Conservation (phyloP, 768 basidiomycete genomes). For the Trichaptum fuscoviolaceum region DNA sequence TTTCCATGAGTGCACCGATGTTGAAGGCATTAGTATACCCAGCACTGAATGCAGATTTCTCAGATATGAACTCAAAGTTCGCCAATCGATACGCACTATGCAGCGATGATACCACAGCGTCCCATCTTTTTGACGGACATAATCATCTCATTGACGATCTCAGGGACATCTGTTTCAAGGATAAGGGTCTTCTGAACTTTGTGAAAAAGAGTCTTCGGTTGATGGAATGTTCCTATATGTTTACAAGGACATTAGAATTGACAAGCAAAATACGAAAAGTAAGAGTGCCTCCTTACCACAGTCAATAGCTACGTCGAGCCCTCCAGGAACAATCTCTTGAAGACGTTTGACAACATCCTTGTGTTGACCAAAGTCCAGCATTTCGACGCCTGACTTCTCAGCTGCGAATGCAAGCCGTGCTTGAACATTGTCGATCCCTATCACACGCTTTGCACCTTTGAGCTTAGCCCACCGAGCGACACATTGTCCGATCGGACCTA, state of each 20-base stretch:
- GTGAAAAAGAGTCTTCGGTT: constrained; percentile 60
- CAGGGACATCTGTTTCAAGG: constrained; percentile 71
- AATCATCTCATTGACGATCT: constrained; percentile 53
- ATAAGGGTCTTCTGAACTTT: constrained; percentile 65
- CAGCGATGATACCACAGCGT: constrained; percentile 58
- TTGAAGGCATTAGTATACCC: constrained; percentile 65
- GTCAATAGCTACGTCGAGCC: constrained; percentile 60
- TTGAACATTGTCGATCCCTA: constrained; percentile 62
- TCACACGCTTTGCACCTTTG: constrained; percentile 66
- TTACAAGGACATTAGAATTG: background rate
- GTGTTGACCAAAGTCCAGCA: constrained; percentile 51
- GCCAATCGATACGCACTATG: constrained; percentile 32
- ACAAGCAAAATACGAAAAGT: background rate
- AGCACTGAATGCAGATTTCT: constrained; percentile 19
- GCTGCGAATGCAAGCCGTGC: constrained; percentile 44
- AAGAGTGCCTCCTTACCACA: constrained; percentile 30
- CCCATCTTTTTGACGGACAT: constrained; percentile 50
- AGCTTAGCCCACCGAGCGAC: constrained; percentile 55
- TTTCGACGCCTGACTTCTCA: constrained; percentile 44
- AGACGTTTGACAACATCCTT: constrained; percentile 47
- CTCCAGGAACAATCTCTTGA: constrained; percentile 55
- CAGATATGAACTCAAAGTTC: background rate
- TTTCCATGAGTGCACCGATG: constrained; percentile 74
- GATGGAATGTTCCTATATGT: constrained; percentile 53
- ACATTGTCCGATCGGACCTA: constrained; percentile 64